Percentiles rank a stretch among this genome's conserved stretches.
phyloP scores from a whole-genome alignment of 306 rosid genomes.

The Cucurbita argyrosperma region DNA sequence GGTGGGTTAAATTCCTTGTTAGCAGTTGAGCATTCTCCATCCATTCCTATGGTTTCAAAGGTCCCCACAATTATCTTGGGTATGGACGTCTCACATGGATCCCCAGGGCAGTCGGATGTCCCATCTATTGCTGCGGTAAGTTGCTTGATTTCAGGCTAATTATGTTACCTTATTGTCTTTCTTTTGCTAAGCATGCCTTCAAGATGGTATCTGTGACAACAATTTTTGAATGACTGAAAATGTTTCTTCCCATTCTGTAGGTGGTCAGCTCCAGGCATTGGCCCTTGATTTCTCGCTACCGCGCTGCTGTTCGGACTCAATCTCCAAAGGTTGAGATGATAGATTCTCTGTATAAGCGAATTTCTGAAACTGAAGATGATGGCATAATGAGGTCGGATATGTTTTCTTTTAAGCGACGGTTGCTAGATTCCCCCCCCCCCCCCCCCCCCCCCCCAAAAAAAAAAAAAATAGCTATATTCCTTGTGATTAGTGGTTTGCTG shows the following conservation, averaged over 20 bases:
- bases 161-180: not conserved
- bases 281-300: conserved; percentile 79
- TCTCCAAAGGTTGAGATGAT: conserved; percentile 84
- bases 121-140: conserved; percentile 92
- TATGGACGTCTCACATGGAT: conserved; percentile 95
- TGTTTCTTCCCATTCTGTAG: conserved; percentile 14
- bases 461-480: not conserved
- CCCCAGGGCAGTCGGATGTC: conserved; percentile 78
- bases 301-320: conserved; percentile 80
- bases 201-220: not conserved
- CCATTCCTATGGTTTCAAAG: conserved; percentile 66
- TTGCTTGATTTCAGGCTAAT: not conserved
- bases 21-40: conserved; percentile 44
- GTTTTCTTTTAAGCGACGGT: not conserved
- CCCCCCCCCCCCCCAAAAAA: not conserved
- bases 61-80: conserved; percentile 74
- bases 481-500: not conserved
- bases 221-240: not conserved
- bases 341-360: conserved; percentile 55
- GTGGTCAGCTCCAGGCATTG: conserved; percentile 84
- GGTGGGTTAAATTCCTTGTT: conserved; percentile 80
- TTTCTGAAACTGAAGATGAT: conserved; percentile 53
- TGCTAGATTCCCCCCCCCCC: not conserved
- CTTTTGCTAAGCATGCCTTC: not conserved
- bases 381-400: conserved; percentile 65